Evolutionary conservation across 164 flowering plant species (phyloP).

Genomic region (Nelumbo lutea): DNA sequence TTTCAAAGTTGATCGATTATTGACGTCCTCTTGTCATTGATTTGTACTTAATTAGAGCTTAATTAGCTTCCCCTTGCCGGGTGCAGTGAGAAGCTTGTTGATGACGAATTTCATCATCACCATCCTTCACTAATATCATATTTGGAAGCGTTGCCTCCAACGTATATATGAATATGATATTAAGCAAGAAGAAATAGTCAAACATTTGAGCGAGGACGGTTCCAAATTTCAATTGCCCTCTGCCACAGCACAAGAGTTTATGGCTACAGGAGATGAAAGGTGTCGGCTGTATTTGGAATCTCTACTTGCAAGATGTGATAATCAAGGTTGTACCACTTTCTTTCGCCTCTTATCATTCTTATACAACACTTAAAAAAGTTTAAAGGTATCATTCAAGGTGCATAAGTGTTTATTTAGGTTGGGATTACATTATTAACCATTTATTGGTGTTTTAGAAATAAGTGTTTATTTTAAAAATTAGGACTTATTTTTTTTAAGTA

Average conservation of each 20-base stretch:
- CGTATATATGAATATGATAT: background rate
- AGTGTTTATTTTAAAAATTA: too few relatives aligned
- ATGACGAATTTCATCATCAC: background rate
- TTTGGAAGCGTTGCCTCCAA: constrained; percentile 32
- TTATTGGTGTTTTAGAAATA: too few relatives aligned
- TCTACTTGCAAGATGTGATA: constrained; percentile 23
- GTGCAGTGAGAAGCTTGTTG: constrained; percentile 24
- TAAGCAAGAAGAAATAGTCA: constrained; percentile 9
- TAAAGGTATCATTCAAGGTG: too few relatives aligned
- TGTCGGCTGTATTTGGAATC: constrained; percentile 27
- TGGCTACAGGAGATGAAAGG: constrained; percentile 24
- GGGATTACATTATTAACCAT: too few relatives aligned
- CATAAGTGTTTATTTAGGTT: too few relatives aligned
- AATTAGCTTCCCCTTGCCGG: too few relatives aligned
- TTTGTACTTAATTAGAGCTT: too few relatives aligned
- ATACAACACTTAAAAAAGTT: too few relatives aligned
- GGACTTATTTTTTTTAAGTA: too few relatives aligned
- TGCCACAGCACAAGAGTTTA: constrained; percentile 36
- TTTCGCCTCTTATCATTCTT: too few relatives aligned
- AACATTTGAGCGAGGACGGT: constrained; percentile 27
- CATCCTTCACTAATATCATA: constrained; percentile 23
- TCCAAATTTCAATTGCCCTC: constrained; percentile 43
- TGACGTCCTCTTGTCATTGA: background rate
- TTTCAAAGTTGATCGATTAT: background rate
- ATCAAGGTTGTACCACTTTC: constrained; percentile 38